Conservation (phyloP, 2,329 filamentous ascomycete species). For the Epichloe typhina region DNA sequence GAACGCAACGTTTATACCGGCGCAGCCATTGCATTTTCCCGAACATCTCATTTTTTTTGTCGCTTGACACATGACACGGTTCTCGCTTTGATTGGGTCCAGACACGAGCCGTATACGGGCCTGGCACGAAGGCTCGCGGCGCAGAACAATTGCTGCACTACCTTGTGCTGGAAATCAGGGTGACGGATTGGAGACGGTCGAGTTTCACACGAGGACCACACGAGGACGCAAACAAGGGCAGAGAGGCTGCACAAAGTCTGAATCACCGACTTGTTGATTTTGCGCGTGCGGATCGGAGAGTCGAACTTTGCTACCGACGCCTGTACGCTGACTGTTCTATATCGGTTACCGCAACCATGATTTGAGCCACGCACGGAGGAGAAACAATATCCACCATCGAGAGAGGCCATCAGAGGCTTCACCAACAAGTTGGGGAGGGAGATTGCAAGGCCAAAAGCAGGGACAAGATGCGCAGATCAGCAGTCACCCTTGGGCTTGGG, state of each 20-base stretch:
- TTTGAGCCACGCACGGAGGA: not conserved
- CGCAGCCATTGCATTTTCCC: not conserved
- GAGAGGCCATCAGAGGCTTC: not conserved
- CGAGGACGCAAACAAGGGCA: not conserved
- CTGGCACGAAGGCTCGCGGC: not conserved
- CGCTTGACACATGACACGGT: not conserved
- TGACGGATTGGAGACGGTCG: not conserved
- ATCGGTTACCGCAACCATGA: not conserved
- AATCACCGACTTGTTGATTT: too few species aligned
- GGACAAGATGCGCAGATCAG: not conserved
- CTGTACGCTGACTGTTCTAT: not conserved
- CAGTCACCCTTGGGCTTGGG: conserved; percentile 1
- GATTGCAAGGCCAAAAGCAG: too few species aligned
- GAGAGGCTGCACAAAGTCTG: too few species aligned
- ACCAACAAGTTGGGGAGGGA: not conserved
- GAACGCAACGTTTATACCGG: not conserved
- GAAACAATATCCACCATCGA: not conserved
- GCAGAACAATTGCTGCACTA: not conserved
- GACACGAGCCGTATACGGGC: not conserved
- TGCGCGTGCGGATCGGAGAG: too few species aligned
- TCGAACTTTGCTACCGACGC: too few species aligned
- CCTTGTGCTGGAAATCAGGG: not conserved
- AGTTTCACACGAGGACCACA: not conserved
- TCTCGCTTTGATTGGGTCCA: not conserved
- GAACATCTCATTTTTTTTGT: not conserved